These are phyloP conservation scores for Tetracladium marchalianum DNA, from an alignment of 495 filamentous ascomycete genomes.

Conservation along the genomic window DNA sequence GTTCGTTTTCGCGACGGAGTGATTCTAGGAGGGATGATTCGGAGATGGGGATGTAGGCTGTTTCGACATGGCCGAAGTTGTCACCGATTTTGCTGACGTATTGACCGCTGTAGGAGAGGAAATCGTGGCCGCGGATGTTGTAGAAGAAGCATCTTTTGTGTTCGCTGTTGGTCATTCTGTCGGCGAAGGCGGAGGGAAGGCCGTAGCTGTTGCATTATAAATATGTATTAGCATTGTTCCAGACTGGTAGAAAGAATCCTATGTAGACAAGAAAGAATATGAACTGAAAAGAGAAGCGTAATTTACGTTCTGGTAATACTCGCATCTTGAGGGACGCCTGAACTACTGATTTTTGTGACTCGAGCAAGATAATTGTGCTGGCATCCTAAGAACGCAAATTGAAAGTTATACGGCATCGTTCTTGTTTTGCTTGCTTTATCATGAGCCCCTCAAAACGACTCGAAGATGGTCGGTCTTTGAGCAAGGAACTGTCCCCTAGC, in stretches of 20 bases:
- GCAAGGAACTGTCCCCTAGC: no score
- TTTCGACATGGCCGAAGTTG: background rate
- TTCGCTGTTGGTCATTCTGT: background rate
- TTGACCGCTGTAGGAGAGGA: slow-evolving; percentile 8
- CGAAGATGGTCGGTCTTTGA: no score
- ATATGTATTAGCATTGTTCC: no score
- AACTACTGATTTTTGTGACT: background rate
- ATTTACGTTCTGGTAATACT: slow-evolving; percentile 1
- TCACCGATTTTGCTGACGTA: background rate
- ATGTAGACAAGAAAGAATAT: no score
- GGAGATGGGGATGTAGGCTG: background rate
- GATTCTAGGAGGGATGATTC: background rate
- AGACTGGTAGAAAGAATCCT: no score
- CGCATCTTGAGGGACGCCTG: slow-evolving; percentile 1
- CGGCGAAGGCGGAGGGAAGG: slow-evolving; percentile 1
- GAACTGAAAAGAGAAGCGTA: background rate
- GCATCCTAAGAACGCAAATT: slow-evolving; percentile 4
- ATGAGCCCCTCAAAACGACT: no score
- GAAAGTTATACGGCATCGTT: slow-evolving; percentile 4
- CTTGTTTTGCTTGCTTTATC: background rate
- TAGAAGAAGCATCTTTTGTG: background rate
- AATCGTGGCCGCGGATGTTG: slow-evolving; percentile 10
- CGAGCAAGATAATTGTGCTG: slow-evolving; percentile 5
- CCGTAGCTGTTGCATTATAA: background rate
- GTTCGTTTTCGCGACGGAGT: background rate